Percentiles rank a stretch among this genome's conserved stretches.
These are phyloP conservation scores for Plasmodium yoelii DNA, from an alignment of 169 alveolate genomes.

Conservation along the genomic window DNA sequence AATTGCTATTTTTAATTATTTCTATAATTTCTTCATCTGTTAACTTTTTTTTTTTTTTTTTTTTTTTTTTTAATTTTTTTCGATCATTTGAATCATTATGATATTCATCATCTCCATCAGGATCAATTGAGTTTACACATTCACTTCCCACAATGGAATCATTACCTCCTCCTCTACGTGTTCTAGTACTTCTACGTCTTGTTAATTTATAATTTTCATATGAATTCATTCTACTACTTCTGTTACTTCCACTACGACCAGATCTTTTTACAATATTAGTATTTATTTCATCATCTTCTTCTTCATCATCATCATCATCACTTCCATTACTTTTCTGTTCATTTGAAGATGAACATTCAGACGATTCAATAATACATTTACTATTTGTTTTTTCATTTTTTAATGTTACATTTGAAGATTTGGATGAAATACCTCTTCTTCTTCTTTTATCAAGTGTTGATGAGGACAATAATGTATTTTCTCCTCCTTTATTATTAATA, in stretches of 20 bases:
- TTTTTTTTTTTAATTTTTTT: conserved; percentile 24
- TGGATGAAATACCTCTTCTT: not conserved
- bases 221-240: conserved; percentile 17
- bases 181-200: conserved; percentile 29
- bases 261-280: conserved; percentile 2
- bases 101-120: not conserved
- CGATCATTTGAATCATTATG: not conserved
- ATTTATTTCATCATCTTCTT: conserved; percentile 1
- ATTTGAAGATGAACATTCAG: conserved; percentile 33
- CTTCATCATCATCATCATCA: conserved; percentile 26
- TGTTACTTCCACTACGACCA: not conserved
- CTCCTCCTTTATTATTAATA: not conserved
- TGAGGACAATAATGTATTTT: not conserved
- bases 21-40: conserved; percentile 39
- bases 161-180: conserved; percentile 4
- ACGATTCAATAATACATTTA: conserved; percentile 1
- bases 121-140: not conserved
- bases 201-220: not conserved
- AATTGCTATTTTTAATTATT: conserved; percentile 28
- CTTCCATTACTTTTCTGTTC: conserved; percentile 16
- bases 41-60: conserved; percentile 23
- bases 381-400: conserved; percentile 4
- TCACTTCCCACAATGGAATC: conserved; percentile 14
- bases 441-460: conserved; percentile 1
- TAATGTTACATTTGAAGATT: not conserved